A percentile compares a stretch with the other conserved stretches of the same genome.
phyloP scores from a whole-genome alignment of 2,329 filamentous ascomycete species.

The Westerdykella ornata region DNA sequence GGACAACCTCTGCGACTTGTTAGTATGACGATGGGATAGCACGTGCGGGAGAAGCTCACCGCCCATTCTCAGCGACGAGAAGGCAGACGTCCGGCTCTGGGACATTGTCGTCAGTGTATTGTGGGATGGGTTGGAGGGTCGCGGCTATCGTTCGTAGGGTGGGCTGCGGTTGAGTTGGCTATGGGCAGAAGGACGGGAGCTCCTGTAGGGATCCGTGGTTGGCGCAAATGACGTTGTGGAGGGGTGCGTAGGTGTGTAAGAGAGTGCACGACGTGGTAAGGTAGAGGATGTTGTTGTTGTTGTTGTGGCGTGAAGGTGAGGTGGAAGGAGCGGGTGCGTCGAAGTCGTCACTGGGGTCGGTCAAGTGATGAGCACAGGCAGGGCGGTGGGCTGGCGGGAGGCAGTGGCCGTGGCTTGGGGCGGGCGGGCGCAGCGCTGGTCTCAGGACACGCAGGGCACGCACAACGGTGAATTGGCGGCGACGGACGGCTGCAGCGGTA shows the following conservation, averaged over 20 bases:
- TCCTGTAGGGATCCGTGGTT: constrained; percentile 14
- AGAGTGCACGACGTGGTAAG: constrained; percentile 3
- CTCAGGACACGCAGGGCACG: no score
- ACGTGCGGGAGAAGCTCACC: constrained; percentile 56
- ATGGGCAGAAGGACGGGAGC: background rate
- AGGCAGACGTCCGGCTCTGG: constrained; percentile 85
- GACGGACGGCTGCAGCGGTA: background rate
- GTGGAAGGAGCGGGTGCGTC: background rate
- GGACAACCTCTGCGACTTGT: constrained; percentile 72
- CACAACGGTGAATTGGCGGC: background rate
- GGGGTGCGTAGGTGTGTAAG: constrained; percentile 11
- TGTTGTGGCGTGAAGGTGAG: background rate
- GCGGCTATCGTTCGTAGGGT: constrained; percentile 38
- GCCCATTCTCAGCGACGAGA: constrained; percentile 88
- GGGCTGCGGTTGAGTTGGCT: constrained; percentile 23
- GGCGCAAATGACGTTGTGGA: constrained; percentile 26
- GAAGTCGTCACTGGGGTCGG: background rate
- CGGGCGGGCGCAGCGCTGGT: background rate
- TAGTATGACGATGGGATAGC: constrained; percentile 2
- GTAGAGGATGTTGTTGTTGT: constrained; percentile 9
- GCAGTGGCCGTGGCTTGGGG: background rate
- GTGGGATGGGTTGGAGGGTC: constrained; percentile 8
- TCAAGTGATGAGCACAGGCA: background rate
- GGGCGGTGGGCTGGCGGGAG: background rate
- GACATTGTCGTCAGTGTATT: constrained; percentile 55